Conservation (phyloP, 73 alveolate genomes). For the Paramecium tetraurelia region DNA sequence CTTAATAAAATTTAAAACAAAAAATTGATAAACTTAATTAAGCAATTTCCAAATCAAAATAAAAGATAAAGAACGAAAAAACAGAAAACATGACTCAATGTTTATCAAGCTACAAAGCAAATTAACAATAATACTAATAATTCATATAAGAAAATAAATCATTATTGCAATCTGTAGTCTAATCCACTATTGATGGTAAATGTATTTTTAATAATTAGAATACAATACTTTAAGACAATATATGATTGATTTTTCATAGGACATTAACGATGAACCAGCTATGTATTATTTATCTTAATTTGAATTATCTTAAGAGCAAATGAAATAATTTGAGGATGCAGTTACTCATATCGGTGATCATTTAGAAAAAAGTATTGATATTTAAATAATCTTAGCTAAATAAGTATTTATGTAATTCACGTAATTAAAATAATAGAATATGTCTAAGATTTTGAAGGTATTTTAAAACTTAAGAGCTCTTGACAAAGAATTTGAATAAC, state of each 20-base stretch:
- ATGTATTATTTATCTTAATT: conserved; percentile 11
- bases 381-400: not conserved
- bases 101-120: not conserved
- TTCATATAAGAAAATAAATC: conserved; percentile 17
- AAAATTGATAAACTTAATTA: not conserved
- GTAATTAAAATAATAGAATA: not conserved
- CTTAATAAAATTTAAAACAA: not conserved
- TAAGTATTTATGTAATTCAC: not conserved
- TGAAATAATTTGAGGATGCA: conserved; percentile 6
- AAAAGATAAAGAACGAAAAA: conserved; percentile 20
- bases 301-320: not conserved
- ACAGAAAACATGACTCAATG: not conserved
- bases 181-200: conserved; percentile 17
- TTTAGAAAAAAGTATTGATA: not conserved
- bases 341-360: not conserved
- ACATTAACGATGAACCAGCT: conserved; percentile 3
- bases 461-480: not conserved
- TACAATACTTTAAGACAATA: conserved; percentile 21
- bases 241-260: conserved; percentile 24
- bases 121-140: not conserved
- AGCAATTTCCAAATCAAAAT: not conserved
- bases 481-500: not conserved
- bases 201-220: not conserved
- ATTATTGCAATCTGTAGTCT: not conserved
- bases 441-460: not conserved